Evolutionary conservation across 108 stramenopile genomes (phyloP), one percentile per base, ranked within the genome.

Genomic region (Chaetoceros tenuissimus): DNA sequence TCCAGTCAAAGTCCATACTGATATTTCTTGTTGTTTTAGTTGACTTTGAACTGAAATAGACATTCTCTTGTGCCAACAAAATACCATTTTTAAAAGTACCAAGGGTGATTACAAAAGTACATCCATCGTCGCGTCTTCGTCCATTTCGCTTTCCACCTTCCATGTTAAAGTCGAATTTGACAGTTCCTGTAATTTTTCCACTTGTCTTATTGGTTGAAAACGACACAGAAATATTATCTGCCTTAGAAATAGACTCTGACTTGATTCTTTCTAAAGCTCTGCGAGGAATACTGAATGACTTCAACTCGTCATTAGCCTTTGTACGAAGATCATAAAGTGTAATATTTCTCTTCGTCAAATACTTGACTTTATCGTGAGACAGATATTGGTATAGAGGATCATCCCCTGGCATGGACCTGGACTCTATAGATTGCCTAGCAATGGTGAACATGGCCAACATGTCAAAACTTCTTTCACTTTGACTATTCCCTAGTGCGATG

Each of bases 401-500:
- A n/a, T n/a, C n/a, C n/a, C n/a, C n/a, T n/a, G n/a, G n/a, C n/a
- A n/a, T n/a, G n/a, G n/a, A n/a, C 28, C 59, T 67, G 16, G 69
- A 57, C 1, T 63, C 19, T 22, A 79, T 28, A 3, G 72, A 28
- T 50, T 84, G 82, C 26, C 67, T 64, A 22, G 66, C 55, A 16
- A 60, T 54, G 28, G 68, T 31, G 17, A 84, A 58, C 44, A 75
- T 69, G 22, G 66, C 67, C 25, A 78, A 53, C 0, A 84, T 59
- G 26, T 87, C 84, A 57, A 86, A 84, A 25, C 57, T 77, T 10
- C 86, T 82, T 45, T 66, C 66, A 23, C 57, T 63, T 3, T 53
- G 46, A 45, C 49, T 66, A 46, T 80, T 77, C 7, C 88, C 81
- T 29, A 78, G 66, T 23, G 92, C 82, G 53, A 98, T 71, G 60